Base-by-base conservation (phyloP, 306 rosid species). In the Arachis hypogaea region DNA sequence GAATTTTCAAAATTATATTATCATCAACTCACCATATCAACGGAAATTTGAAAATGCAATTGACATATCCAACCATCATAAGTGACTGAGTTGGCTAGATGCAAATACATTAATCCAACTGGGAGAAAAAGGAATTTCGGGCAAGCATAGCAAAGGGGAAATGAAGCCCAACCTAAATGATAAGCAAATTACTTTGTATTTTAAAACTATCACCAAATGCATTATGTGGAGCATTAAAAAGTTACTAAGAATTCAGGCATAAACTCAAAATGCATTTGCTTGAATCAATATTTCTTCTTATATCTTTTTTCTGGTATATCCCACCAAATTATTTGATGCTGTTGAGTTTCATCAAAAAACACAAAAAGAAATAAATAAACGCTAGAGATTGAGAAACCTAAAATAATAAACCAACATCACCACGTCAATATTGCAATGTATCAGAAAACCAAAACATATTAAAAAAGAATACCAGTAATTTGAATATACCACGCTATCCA, bases 211-310 rank as follows among this genome's bases (percentile, higher is more conserved):
- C 14, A 33, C 56, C 61, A 56, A 56, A 16, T 52, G 29, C 4
- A 6, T 57, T 54, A 28, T 36, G 22, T 29, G 73, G 74, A 62
- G 70, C 56, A 29, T 30, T 61, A 43, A 73, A 73, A 67, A 58
- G 40, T 22, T n/a, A 46, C 4, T 56, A n/a, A 54, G 57, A 78
- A 73, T 82, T 74, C 62, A 78, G n/a, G 40, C 68, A 67, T 54
- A 11, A 61, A 67, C 56, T 74, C n/a, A 55, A 52, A 45, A 36
- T 59, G 61, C 60, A 73, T 67, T 71, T 7, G 9, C 77, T 28
- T 66, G 59, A 81, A 68, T 11, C 22, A 46, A 51, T 44, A 60
- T 16, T 16, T 58, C 9, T 57, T 78, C 38, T 4, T 2, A 33
- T 33, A 33, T 2, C 4, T 2, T 33, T 33, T 33, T 22, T 22